A percentile compares a stretch with the other conserved stretches of the same genome.
These are phyloP conservation scores for Claviceps capensis DNA, from an alignment of 2,329 filamentous ascomycete species.

Conservation along the genomic window DNA sequence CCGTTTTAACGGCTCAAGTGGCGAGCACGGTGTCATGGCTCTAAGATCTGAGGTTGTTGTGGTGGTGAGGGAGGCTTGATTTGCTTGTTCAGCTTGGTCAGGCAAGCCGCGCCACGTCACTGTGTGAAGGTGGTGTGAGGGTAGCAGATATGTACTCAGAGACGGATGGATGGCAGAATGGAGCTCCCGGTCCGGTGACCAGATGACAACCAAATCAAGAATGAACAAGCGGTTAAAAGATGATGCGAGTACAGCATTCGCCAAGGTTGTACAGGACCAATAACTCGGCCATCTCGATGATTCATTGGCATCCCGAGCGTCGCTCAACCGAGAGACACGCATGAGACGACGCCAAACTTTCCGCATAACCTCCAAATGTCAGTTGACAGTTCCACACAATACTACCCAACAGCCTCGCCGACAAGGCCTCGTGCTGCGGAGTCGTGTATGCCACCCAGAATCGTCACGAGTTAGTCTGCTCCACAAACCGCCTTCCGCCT, in stretches of 20 bases:
- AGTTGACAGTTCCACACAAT: background rate
- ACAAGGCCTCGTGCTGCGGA: background rate
- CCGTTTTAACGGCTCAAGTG: constrained; percentile 28
- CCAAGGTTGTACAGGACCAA: background rate
- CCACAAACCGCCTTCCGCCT: too few relatives aligned
- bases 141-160: too few relatives aligned
- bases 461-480: too few relatives aligned
- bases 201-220: background rate
- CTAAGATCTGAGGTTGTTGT: background rate
- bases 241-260: background rate
- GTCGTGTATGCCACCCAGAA: background rate
- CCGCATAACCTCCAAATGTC: background rate
- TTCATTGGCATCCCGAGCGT: background rate
- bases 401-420: background rate
- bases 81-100: background rate
- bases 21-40: constrained; percentile 9
- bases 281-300: background rate
- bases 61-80: background rate
- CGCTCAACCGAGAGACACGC: background rate
- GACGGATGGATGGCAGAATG: too few relatives aligned
- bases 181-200: too few relatives aligned
- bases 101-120: background rate
- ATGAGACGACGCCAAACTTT: background rate
- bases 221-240: background rate
- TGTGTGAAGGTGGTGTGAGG: background rate